A percentile compares a stretch with the other conserved stretches of the same genome.
Conservation (phyloP, 495 filamentous ascomycete genomes). For the Daldinia bambusicola region DNA sequence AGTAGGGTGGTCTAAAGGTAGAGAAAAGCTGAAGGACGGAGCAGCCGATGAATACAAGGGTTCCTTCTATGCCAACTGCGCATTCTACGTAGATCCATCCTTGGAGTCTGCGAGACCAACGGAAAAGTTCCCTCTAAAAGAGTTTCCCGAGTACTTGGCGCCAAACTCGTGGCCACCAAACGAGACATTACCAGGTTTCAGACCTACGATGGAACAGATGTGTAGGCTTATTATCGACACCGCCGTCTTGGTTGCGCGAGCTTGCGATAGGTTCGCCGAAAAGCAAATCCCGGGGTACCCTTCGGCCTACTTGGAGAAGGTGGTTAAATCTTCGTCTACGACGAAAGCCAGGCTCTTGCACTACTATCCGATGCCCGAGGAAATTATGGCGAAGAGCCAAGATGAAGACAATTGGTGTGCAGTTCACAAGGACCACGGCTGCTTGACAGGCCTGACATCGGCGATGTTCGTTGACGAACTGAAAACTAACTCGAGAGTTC, state of each 20-base stretch:
- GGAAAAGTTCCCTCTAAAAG: constrained; percentile 65
- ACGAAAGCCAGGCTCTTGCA: constrained; percentile 94
- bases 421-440: constrained; percentile 92
- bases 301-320: constrained; percentile 80
- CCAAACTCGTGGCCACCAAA: constrained; percentile 86
- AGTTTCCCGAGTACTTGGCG: constrained; percentile 67
- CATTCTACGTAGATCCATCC: constrained; percentile 80
- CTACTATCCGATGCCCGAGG: constrained; percentile 78
- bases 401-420: constrained; percentile 95
- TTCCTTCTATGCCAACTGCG: constrained; percentile 96
- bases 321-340: constrained; percentile 84
- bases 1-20: constrained; percentile 84
- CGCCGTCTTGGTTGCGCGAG: constrained; percentile 83
- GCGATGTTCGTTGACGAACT: constrained; percentile 95
- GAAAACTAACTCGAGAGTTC: constrained; percentile 55
- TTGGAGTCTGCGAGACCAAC: constrained; percentile 69
- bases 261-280: constrained; percentile 87
- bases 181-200: constrained; percentile 76
- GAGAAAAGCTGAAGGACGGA: constrained; percentile 91
- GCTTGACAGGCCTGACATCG: constrained; percentile 90
- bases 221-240: constrained; percentile 88
- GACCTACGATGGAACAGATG: constrained; percentile 74
- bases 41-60: constrained; percentile 93
- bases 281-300: constrained; percentile 80
- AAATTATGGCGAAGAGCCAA: constrained; percentile 38